Evolutionary conservation across 108 stramenopile genomes (phyloP).

Genomic region (Aurantiochytrium sp.): DNA sequence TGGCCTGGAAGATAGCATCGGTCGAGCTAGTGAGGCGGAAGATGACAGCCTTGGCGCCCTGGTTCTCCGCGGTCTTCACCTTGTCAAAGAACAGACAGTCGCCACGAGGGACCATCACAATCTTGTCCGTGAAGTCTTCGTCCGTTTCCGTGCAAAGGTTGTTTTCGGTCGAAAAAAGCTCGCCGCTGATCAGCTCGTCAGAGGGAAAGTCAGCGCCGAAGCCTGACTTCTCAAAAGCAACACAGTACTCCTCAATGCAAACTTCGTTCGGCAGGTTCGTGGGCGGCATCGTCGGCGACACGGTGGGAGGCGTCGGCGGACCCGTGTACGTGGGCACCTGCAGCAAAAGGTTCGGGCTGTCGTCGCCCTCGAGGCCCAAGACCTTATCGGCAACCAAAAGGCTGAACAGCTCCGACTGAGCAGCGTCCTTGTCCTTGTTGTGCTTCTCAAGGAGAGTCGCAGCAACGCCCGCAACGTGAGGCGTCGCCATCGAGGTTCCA

Average conservation of each 20-base stretch:
- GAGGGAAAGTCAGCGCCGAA: neutral
- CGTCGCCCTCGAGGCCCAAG: neutral
- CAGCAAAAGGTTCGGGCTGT: neutral
- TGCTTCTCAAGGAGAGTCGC: conserved; percentile 9
- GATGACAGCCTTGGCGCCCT: neutral
- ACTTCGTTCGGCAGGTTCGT: neutral
- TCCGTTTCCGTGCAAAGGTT: neutral
- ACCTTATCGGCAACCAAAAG: neutral
- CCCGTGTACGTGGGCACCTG: neutral
- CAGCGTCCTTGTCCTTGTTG: neutral
- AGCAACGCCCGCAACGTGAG: conserved; percentile 25
- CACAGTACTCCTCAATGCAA: neutral
- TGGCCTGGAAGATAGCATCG: neutral
- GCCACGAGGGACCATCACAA: neutral
- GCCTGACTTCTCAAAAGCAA: neutral
- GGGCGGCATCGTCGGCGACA: neutral
- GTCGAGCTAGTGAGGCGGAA: neutral
- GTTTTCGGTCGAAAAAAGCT: neutral
- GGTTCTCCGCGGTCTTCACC: neutral
- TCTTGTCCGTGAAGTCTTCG: neutral
- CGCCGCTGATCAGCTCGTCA: neutral
- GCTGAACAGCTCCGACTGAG: neutral
- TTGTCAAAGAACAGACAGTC: neutral
- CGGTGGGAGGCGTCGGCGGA: neutral
- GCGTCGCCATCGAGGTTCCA: conserved; percentile 34